phyloP scores from a whole-genome alignment of 31 red algal genomes.

The Endocladia muricata region DNA sequence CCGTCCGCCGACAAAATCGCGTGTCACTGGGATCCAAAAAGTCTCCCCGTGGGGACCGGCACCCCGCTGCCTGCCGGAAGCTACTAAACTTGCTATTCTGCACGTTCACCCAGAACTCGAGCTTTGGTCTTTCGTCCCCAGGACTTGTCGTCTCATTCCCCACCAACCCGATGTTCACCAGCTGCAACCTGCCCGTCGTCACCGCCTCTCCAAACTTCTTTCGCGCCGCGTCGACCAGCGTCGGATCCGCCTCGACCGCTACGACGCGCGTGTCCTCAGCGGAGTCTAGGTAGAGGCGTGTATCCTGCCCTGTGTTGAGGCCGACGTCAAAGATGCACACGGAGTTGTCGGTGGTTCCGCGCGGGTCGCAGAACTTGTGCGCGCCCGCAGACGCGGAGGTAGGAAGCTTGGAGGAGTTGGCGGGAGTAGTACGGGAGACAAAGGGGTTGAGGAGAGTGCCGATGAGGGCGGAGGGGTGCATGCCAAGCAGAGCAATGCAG shows the following conservation, averaged over 20 bases:
- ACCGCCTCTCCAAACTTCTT: constrained; percentile 29
- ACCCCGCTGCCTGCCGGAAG: constrained; percentile 46
- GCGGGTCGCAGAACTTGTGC: no score
- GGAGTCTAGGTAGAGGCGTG: constrained; percentile 34
- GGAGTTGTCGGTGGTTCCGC: no score
- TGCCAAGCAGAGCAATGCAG: no score
- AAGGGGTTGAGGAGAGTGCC: no score
- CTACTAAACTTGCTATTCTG: constrained; percentile 43
- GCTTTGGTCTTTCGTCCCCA: no score
- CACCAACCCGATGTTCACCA: constrained; percentile 29
- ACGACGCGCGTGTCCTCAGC: constrained; percentile 44
- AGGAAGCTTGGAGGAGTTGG: no score
- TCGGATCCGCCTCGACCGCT: constrained; percentile 66
- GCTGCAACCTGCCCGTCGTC: not conserved
- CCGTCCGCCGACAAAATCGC: constrained; percentile 23
- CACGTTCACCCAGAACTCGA: constrained; percentile 50
- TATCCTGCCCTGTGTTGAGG: constrained; percentile 64
- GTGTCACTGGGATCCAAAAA: constrained; percentile 14
- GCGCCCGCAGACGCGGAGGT: no score
- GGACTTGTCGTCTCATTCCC: constrained; percentile 1
- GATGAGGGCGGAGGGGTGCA: no score
- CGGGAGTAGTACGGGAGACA: no score
- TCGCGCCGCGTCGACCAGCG: constrained; percentile 19
- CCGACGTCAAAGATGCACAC: constrained; percentile 75
- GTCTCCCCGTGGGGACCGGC: constrained; percentile 13